Conservation (phyloP, 305 asterid genomes). For the Rubia peregrina region DNA sequence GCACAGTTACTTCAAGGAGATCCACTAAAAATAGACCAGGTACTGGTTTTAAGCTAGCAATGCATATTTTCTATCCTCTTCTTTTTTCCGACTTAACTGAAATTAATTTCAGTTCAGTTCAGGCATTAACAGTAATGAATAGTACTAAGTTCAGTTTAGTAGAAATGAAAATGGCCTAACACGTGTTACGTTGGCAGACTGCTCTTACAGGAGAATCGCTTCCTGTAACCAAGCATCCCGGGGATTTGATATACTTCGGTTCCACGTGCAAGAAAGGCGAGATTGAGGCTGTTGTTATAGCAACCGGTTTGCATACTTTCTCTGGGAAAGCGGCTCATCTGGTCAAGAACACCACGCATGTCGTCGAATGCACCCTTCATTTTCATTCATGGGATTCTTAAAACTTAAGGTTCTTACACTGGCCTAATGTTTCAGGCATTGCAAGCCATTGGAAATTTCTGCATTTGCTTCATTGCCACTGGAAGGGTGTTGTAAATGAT, state of each 20-base stretch:
- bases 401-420: neutral
- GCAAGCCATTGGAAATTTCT: conserved; percentile 58
- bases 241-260: conserved; percentile 48
- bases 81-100: no score
- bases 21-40: conserved; percentile 69
- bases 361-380: conserved; percentile 9
- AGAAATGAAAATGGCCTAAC: neutral
- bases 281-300: conserved; percentile 51
- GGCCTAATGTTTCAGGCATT: conserved; percentile 35
- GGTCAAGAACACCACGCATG: conserved; percentile 49
- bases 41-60: conserved; percentile 4
- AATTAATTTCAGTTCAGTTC: neutral
- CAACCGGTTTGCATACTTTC: conserved; percentile 55
- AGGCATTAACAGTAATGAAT: no score
- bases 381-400: neutral
- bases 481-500: conserved; percentile 49
- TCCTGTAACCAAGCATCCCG: conserved; percentile 53
- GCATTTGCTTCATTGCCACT: conserved; percentile 54
- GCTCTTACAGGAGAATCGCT: conserved; percentile 65
- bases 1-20: conserved; percentile 62
- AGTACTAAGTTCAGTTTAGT: neutral
- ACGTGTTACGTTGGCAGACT: conserved; percentile 27
- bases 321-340: conserved; percentile 66
- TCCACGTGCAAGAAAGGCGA: conserved; percentile 66
- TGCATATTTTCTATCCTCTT: neutral